phyloP scores from a whole-genome alignment of 1,284 basidiomycete genomes.

The Cutaneotrichosporon arboriforme region DNA sequence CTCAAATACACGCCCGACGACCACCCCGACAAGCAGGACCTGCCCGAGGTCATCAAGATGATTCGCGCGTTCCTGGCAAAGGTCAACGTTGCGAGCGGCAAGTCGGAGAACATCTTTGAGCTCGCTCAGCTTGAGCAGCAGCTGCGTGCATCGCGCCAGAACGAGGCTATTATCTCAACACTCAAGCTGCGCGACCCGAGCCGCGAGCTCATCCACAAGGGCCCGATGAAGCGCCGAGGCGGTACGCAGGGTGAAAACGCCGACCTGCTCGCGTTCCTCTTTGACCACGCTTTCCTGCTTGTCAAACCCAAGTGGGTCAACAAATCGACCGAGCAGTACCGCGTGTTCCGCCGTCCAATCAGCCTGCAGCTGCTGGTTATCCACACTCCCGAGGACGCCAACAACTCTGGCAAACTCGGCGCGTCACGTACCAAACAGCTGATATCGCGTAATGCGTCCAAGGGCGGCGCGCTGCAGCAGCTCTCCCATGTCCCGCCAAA shows the following conservation, averaged over 20 bases:
- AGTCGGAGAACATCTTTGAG: slow-evolving; percentile 89
- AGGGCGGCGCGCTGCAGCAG: slow-evolving; percentile 7
- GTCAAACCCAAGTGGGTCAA: slow-evolving; percentile 81
- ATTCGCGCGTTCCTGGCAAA: slow-evolving; percentile 77
- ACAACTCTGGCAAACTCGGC: slow-evolving; percentile 43
- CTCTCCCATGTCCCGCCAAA: slow-evolving; percentile 47
- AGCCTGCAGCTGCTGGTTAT: slow-evolving; percentile 89
- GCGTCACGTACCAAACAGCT: slow-evolving; percentile 48
- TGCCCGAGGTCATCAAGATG: slow-evolving; percentile 74
- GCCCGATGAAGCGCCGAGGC: slow-evolving; percentile 85
- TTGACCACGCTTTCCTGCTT: slow-evolving; percentile 94
- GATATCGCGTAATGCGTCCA: slow-evolving; percentile 16
- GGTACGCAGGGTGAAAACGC: slow-evolving; percentile 67
- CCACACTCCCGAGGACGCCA: slow-evolving; percentile 68
- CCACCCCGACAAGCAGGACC: slow-evolving; percentile 73
- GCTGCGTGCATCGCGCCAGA: slow-evolving; percentile 45
- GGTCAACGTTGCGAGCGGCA: slow-evolving; percentile 88
- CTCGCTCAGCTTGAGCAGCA: slow-evolving; percentile 83
- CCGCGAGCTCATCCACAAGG: slow-evolving; percentile 89
- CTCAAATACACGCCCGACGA: slow-evolving; percentile 89
- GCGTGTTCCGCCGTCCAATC: slow-evolving; percentile 92
- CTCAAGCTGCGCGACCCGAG: slow-evolving; percentile 66
- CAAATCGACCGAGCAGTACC: slow-evolving; percentile 78
- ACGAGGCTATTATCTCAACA: too few relatives aligned
- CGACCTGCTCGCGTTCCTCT: slow-evolving; percentile 88